phyloP scores from a whole-genome alignment of 2,329 filamentous ascomycete species.

The Calonectria montana region DNA sequence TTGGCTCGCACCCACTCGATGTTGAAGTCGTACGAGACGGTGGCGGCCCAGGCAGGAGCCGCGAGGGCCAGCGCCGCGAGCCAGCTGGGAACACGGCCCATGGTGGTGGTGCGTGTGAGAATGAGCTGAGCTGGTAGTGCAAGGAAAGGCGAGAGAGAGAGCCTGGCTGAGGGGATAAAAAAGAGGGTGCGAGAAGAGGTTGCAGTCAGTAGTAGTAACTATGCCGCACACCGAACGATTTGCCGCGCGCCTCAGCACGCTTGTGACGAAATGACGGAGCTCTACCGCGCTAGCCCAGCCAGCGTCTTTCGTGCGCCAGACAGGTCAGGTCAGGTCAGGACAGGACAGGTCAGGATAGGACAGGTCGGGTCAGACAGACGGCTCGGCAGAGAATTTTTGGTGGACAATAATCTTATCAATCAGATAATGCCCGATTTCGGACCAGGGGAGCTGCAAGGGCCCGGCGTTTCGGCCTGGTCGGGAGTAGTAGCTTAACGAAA shows the following conservation, averaged over 20 bases:
- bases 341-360: background rate
- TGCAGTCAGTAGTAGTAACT: background rate
- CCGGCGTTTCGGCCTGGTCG: background rate
- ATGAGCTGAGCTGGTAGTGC: background rate
- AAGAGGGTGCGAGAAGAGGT: background rate
- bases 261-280: background rate
- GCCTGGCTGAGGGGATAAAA: constrained; percentile 9
- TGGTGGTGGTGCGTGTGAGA: background rate
- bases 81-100: constrained; percentile 6
- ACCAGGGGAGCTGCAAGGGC: constrained; percentile 1
- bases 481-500: background rate
- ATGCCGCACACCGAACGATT: background rate
- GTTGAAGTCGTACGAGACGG: constrained; percentile 73
- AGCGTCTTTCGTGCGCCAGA: background rate
- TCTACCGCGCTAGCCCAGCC: constrained; percentile 3
- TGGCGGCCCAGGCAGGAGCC: constrained; percentile 48
- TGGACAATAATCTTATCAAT: constrained; percentile 36
- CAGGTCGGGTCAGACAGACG: background rate
- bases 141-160: background rate
- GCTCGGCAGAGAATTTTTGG: background rate
- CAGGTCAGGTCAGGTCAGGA: background rate
- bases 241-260: constrained; percentile 1
- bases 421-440: constrained; percentile 34
- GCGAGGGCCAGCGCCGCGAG: constrained; percentile 3
- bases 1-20: constrained; percentile 78